Evolutionary conservation across 108 stramenopile species (phyloP).

Genomic region (Skeletonema menzelii): DNA sequence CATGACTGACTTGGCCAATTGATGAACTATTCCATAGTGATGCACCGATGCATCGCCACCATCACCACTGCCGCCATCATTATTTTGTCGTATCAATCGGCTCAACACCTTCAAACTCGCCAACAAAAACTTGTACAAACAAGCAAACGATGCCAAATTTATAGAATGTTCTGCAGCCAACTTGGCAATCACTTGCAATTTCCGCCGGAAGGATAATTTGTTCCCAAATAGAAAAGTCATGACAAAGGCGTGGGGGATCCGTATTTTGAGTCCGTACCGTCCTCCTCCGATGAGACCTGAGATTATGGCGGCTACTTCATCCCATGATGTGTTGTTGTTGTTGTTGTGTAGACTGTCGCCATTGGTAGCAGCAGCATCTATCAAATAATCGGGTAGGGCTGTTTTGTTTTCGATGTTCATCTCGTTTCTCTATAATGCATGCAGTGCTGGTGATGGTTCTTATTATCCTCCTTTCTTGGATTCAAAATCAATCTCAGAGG

Average conservation of each 20-base stretch:
- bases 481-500: too few relatives aligned
- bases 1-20: neutral
- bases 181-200: constrained; percentile 51
- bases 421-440: neutral
- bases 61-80: neutral
- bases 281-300: constrained; percentile 75
- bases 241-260: constrained; percentile 78
- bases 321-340: constrained; percentile 10
- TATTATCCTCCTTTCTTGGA: too few relatives aligned
- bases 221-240: constrained; percentile 80
- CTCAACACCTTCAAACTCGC: constrained; percentile 55
- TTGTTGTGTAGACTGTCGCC: neutral
- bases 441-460: too few relatives aligned
- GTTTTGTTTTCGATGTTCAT: neutral
- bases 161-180: constrained; percentile 67
- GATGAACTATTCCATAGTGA: neutral
- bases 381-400: neutral
- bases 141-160: constrained; percentile 82
- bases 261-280: constrained; percentile 83
- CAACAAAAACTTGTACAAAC: constrained; percentile 70
- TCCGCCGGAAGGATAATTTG: constrained; percentile 55
- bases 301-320: constrained; percentile 67
- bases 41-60: neutral
- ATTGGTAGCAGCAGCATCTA: neutral
- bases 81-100: constrained; percentile 11